Conservation (phyloP, 371 early-diverging fungal species). For the Nematocida sp. region DNA sequence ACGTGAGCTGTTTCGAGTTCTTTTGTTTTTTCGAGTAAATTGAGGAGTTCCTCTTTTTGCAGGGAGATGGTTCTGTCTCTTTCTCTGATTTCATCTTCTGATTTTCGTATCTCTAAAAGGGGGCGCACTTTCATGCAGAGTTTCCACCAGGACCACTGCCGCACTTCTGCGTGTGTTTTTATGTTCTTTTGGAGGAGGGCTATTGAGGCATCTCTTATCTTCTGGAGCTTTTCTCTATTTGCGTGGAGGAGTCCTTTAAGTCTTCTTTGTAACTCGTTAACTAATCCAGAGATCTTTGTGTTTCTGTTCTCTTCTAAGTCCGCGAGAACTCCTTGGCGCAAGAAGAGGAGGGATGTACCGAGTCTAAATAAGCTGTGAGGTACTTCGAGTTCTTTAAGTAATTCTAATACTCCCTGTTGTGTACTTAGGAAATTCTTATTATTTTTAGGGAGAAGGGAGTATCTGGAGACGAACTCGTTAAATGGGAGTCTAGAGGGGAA, state of each 20-base stretch:
- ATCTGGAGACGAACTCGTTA: conserved; percentile 85
- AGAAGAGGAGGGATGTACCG: conserved; percentile 91
- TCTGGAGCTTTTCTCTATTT: conserved; percentile 28
- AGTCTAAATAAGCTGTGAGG: conserved; percentile 71
- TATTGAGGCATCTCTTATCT: conserved; percentile 25
- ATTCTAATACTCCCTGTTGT: conserved; percentile 16
- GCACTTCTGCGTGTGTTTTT: conserved; percentile 45
- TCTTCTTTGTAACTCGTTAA: conserved; percentile 74
- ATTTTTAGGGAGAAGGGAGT: conserved; percentile 70
- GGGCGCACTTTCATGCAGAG: conserved; percentile 91
- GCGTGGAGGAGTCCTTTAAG: conserved; percentile 83
- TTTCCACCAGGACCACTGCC: conserved; percentile 66
- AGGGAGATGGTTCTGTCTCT: conserved; percentile 79
- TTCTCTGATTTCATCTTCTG: conserved; percentile 72
- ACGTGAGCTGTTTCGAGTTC: conserved; percentile 74
- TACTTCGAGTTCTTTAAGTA: conserved; percentile 25
- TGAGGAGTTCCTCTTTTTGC: conserved; percentile 80
- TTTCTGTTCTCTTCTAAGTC: conserved; percentile 90
- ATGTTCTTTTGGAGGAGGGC: conserved; percentile 61
- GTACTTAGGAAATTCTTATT: neutral
- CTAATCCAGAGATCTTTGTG: conserved; percentile 66
- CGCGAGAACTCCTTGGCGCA: conserved; percentile 87
- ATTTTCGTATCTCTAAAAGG: conserved; percentile 76
- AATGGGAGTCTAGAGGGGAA: conserved; percentile 88
- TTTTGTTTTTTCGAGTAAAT: conserved; percentile 66